A percentile compares a stretch with the other conserved stretches of the same genome.
Conservation (phyloP, 495 filamentous ascomycete species). For the Lasiosphaeria miniovina region DNA sequence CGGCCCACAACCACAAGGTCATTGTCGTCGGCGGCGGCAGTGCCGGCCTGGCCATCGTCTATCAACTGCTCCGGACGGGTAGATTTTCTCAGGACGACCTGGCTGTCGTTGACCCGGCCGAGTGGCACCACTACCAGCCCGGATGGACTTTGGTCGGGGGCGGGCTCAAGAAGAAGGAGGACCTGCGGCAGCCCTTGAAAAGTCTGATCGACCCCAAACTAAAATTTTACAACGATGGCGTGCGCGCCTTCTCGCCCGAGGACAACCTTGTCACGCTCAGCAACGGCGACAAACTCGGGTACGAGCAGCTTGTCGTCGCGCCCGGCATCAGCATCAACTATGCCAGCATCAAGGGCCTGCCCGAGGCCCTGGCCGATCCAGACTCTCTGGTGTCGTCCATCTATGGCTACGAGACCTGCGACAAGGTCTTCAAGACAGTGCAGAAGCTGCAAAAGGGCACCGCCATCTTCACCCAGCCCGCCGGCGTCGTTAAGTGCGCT, state of each 20-base stretch:
- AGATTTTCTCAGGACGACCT: conserved; percentile 59
- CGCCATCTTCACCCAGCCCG: conserved; percentile 69
- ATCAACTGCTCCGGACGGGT: conserved; percentile 58
- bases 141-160: conserved; percentile 56
- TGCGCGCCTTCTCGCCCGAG: conserved; percentile 54
- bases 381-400: conserved; percentile 60
- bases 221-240: conserved; percentile 56
- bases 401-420: conserved; percentile 59
- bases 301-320: conserved; percentile 63
- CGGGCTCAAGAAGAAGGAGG: conserved; percentile 57
- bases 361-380: conserved; percentile 56
- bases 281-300: conserved; percentile 56
- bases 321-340: conserved; percentile 60
- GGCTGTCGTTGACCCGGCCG: conserved; percentile 60
- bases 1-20: conserved; percentile 51
- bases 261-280: conserved; percentile 57
- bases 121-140: conserved; percentile 63
- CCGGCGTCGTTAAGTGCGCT: conserved; percentile 65
- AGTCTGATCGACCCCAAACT: conserved; percentile 57
- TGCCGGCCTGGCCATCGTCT: conserved; percentile 59
- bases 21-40: conserved; percentile 63
- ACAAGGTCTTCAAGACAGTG: conserved; percentile 57
- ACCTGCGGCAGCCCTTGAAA: conserved; percentile 50
- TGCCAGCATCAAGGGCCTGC: conserved; percentile 54
- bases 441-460: conserved; percentile 52